phyloP scores from a whole-genome alignment of 225 moss, liverwort and hornwort species.

The Polytrichum formosum region DNA sequence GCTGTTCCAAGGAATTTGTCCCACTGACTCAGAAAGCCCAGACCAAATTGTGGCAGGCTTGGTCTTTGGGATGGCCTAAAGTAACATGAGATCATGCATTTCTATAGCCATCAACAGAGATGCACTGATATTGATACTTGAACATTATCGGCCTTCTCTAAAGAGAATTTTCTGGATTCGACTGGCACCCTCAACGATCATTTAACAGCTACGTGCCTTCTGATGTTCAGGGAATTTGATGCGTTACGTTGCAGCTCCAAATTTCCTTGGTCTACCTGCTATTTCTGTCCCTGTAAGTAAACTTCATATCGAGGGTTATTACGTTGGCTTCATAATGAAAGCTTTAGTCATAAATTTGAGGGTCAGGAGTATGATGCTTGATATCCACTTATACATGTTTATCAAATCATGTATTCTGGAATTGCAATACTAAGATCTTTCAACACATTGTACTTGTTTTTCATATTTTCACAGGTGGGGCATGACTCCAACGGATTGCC shows the following conservation, averaged over 20 bases:
- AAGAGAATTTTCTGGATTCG: no score
- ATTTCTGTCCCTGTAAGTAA: constrained; percentile 66
- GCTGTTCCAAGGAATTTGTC: no score
- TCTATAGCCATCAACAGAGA: not conserved
- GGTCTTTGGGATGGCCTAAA: no score
- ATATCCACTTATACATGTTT: not conserved
- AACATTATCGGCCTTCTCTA: not conserved
- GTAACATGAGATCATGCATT: not conserved
- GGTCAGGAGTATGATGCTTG: not conserved
- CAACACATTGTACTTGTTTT: not conserved
- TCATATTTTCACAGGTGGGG: constrained; percentile 59
- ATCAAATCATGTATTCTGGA: no score
- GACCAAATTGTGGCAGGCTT: no score
- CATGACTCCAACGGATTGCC: constrained; percentile 76
- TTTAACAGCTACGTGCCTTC: no score
- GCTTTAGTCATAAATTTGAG: not conserved
- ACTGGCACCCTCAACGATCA: no score
- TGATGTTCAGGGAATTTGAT: constrained; percentile 55
- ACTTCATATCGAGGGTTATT: not conserved
- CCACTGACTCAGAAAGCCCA: no score
- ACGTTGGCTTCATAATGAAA: not conserved
- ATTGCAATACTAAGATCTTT: no score
- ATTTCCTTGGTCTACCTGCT: constrained; percentile 76
- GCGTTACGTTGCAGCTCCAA: constrained; percentile 66
- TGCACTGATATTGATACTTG: not conserved